Evolutionary conservation across 257 asterid genomes (phyloP), one percentile per base, ranked within the genome.

Genomic region (Ilex aquifolium): DNA sequence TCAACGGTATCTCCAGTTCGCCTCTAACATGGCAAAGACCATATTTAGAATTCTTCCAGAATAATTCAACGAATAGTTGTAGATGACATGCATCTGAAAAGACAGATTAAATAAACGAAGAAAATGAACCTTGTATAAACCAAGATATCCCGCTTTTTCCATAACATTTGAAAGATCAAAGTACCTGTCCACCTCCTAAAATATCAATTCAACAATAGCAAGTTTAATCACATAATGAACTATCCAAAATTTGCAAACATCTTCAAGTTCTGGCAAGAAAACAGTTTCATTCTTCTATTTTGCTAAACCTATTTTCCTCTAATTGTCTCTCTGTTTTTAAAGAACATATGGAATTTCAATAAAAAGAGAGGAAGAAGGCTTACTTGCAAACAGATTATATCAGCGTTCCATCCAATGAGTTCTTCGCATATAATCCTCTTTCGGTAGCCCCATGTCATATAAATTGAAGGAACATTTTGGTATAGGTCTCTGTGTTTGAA

Each of bases 121-220:
- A 32, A 29, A 12, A 56, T 54, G 11, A 39, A 77, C 82, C 75
- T 72, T 69, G n/a, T 65, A 69, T 15, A 76, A 72, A 44, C 79
- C 77, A n/a, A 59, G 51, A 62, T 77, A 77, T 53, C 82, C 82
- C 59, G 60, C 76, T 54, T 62, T 69, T 73, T 69, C 71, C 64
- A 77, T 36, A 30, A 65, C 32, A 61, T 16, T 50, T 39, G 57
- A 58, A 54, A 76, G 64, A 65, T 76, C 78, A 72, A 51, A 9
- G 62, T 76, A 76, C 56, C 65, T 76, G 59, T 76, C 81, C 64
- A 76, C 82, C 67, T 77, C 82, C 82, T 77, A 66, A 10, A 62
- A 51, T 56, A 53, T 59, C 44, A 68, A 31, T 62, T 21, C n/a
- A 44, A 50, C 10, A 56, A 31, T 29, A 17, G 52, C n/a, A 46